Percentiles rank a stretch among this genome's conserved stretches.
These are phyloP conservation scores for Entonaema liquescens DNA, from an alignment of 495 filamentous ascomycete species.

Conservation along the genomic window DNA sequence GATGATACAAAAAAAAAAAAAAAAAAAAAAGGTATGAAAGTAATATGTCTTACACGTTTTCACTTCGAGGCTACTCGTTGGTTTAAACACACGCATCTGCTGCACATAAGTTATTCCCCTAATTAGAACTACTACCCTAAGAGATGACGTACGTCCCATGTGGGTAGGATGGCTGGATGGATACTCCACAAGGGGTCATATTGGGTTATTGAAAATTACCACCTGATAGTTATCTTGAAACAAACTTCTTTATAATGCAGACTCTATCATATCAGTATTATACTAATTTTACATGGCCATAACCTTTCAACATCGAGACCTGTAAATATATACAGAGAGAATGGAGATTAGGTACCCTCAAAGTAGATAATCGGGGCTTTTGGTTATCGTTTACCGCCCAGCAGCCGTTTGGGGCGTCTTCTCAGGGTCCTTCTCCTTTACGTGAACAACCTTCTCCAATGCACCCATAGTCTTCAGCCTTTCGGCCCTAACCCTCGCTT, in stretches of 20 bases:
- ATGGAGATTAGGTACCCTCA: background rate
- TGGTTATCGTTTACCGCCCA: conserved; percentile 2
- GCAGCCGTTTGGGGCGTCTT: background rate
- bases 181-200: background rate
- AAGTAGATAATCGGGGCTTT: background rate
- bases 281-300: background rate
- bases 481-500: conserved; percentile 39
- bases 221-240: background rate
- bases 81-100: conserved; percentile 4
- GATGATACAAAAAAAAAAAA: background rate
- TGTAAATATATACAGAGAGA: conserved; percentile 14
- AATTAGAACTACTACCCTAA: conserved; percentile 18
- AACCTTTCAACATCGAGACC: background rate
- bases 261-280: background rate
- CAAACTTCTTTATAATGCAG: conserved; percentile 8
- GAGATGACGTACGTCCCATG: conserved; percentile 30
- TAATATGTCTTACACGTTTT: conserved; percentile 2
- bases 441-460: conserved; percentile 26
- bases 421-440: conserved; percentile 8
- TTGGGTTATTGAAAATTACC: background rate
- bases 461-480: conserved; percentile 34
- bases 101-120: conserved; percentile 26
- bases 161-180: conserved; percentile 5
- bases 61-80: background rate
- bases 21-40: background rate